Evolutionary conservation across 2,329 filamentous ascomycete genomes (phyloP).

Genomic region (Knufia petricola): DNA sequence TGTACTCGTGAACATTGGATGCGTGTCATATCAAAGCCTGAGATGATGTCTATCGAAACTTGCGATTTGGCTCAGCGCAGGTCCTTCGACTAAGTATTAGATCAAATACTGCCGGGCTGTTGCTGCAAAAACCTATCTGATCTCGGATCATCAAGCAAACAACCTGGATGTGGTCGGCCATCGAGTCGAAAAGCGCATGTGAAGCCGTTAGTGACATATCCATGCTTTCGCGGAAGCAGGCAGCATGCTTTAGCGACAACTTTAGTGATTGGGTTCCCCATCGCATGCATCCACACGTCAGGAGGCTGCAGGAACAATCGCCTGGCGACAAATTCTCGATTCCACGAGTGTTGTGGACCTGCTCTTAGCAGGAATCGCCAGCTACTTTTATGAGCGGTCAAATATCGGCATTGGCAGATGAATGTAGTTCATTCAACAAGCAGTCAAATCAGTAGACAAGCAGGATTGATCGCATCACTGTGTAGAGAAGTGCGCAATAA

Average conservation of each 20-base stretch:
- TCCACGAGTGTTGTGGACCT: background rate
- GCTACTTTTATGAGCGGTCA: too few relatives aligned
- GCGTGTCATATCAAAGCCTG: too few relatives aligned
- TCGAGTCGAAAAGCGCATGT: background rate
- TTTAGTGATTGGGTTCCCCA: background rate
- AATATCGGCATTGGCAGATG: too few relatives aligned
- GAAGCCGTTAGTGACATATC: background rate
- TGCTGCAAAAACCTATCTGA: background rate
- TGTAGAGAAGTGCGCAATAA: too few relatives aligned
- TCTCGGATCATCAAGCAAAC: background rate
- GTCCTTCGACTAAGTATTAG: background rate
- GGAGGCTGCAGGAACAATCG: slow-evolving; percentile 1
- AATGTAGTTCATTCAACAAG: too few relatives aligned
- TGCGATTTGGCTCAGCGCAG: background rate
- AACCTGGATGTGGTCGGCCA: background rate
- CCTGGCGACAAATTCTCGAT: background rate
- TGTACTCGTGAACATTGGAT: too few relatives aligned
- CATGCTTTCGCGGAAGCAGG: slow-evolving; percentile 6
- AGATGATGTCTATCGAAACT: too few relatives aligned
- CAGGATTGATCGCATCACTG: too few relatives aligned
- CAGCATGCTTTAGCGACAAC: background rate
- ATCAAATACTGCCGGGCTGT: too few relatives aligned
- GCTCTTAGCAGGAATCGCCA: background rate
- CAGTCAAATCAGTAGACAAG: too few relatives aligned
- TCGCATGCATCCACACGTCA: background rate